Evolutionary conservation across 2,329 filamentous ascomycete genomes (phyloP).

Genomic region (Cladosporium sp.): DNA sequence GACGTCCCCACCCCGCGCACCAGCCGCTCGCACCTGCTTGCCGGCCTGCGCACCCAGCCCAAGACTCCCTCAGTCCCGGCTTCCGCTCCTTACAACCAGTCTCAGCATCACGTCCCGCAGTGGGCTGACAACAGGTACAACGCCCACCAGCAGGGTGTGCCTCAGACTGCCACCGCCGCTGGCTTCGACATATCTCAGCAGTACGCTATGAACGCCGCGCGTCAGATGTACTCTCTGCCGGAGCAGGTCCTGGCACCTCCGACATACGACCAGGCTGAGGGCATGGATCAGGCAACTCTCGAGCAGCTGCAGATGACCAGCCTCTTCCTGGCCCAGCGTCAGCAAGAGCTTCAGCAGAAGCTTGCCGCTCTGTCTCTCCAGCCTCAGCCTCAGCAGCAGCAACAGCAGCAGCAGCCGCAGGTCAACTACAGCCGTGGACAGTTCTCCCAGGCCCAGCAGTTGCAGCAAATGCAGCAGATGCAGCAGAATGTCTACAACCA

Average conservation of each 20-base stretch:
- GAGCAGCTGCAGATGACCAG: constrained; percentile 88
- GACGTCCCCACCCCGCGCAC: constrained; percentile 79
- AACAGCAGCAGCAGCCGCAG: constrained; percentile 13
- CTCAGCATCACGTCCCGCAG: constrained; percentile 41
- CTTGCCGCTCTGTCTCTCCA: constrained; percentile 76
- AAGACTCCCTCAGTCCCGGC: constrained; percentile 71
- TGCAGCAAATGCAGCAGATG: constrained; percentile 43
- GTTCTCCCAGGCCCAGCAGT: constrained; percentile 45
- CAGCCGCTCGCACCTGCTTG: constrained; percentile 88
- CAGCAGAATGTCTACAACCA: constrained; percentile 57
- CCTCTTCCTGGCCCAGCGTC: constrained; percentile 85
- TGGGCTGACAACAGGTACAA: constrained; percentile 38
- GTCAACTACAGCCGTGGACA: constrained; percentile 27
- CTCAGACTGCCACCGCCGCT: constrained; percentile 54
- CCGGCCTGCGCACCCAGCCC: constrained; percentile 85
- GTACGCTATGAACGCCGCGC: constrained; percentile 42
- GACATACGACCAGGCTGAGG: constrained; percentile 62
- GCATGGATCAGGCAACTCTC: constrained; percentile 80
- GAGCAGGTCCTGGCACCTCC: constrained; percentile 86
- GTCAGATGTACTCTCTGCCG: constrained; percentile 61
- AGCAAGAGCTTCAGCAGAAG: constrained; percentile 92
- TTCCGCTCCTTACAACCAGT: constrained; percentile 56
- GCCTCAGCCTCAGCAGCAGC: constrained; percentile 52
- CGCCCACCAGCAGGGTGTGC: constrained; percentile 41
- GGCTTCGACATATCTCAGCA: constrained; percentile 40